These are phyloP conservation scores for Ceratocystis lukuohia DNA, from an alignment of 2,329 filamentous ascomycete genomes.

Conservation along the genomic window DNA sequence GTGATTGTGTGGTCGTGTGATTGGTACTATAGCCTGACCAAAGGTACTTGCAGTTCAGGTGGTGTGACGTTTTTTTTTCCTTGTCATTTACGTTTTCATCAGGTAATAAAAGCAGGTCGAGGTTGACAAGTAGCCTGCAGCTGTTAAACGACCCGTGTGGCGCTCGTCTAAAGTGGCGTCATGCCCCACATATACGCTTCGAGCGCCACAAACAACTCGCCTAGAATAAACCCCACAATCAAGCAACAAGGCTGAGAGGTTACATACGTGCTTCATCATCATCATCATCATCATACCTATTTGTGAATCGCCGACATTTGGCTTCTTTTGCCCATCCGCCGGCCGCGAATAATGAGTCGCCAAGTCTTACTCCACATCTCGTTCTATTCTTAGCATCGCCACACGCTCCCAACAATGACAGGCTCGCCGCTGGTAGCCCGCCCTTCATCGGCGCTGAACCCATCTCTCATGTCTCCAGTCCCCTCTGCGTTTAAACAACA, in stretches of 20 bases:
- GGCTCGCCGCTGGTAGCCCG: conserved; percentile 29
- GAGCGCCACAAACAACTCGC: no score
- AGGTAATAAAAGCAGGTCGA: no score
- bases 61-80: no score
- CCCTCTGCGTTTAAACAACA: conserved; percentile 18
- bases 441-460: conserved; percentile 24
- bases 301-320: background rate
- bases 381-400: background rate
- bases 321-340: background rate
- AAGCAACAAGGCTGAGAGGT: background rate
- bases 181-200: no score
- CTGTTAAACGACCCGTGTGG: no score
- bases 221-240: no score
- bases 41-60: no score
- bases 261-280: background rate
- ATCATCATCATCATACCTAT: background rate
- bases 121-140: no score
- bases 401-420: conserved; percentile 25
- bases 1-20: no score
- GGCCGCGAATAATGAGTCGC: background rate
- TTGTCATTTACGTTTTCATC: no score
- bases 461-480: conserved; percentile 14
- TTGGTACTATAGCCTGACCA: no score
- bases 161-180: background rate
- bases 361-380: background rate